Percentiles rank a stretch among this genome's conserved stretches.
These are phyloP conservation scores for Plasmodium sp. DNA, from an alignment of 169 alveolate species.

Conservation along the genomic window DNA sequence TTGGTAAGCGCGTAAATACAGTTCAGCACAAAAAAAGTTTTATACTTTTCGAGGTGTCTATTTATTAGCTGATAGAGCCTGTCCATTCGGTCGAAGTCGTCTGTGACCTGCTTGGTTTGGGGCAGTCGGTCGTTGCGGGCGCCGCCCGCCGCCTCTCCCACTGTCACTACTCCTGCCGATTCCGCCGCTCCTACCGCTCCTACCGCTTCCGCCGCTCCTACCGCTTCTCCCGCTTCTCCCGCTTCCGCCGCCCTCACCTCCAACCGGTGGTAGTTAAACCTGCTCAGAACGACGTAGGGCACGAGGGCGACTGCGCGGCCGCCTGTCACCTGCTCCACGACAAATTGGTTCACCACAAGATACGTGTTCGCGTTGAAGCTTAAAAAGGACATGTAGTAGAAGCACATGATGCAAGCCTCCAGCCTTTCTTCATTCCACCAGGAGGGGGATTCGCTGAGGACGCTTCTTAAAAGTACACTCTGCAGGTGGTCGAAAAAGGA, in stretches of 20 bases:
- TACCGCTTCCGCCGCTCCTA: neutral
- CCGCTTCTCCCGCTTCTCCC: neutral
- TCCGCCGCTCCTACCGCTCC: neutral
- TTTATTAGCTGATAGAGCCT: conserved; percentile 3
- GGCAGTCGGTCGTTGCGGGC: neutral
- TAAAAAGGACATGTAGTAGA: conserved; percentile 46
- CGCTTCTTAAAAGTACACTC: conserved; percentile 12
- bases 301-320: neutral
- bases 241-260: neutral
- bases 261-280: conserved; percentile 30
- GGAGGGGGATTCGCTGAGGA: neutral
- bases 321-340: neutral
- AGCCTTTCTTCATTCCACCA: neutral
- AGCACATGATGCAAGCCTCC: conserved; percentile 19
- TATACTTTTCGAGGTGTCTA: conserved; percentile 10
- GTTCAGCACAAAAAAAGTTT: conserved; percentile 28
- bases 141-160: neutral
- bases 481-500: neutral
- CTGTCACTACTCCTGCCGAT: too few relatives aligned
- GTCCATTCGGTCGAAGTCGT: neutral
- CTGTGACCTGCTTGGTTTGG: neutral
- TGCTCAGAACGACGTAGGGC: conserved; percentile 59
- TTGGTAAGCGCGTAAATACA: conserved; percentile 35
- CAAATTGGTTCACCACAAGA: neutral
- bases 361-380: conserved; percentile 2